Evolutionary conservation across 139 green algal genomes (phyloP), one percentile per base, ranked within the genome.

Genomic region (Picochlorum costavermella): DNA sequence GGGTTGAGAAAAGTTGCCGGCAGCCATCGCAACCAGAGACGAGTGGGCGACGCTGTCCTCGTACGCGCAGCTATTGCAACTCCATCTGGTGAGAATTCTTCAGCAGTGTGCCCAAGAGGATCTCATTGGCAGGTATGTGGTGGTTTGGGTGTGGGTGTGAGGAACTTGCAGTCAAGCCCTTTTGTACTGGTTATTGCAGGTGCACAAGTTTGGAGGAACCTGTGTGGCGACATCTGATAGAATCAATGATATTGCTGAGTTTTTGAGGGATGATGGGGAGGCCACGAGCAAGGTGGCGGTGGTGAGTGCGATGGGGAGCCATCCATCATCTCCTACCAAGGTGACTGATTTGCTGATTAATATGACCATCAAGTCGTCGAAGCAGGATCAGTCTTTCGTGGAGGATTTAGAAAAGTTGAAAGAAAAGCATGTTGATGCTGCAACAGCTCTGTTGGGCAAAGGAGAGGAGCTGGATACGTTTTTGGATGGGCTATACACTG

Each of bases 121-220:
- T 33, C 23, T 30, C 20, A 59, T 59, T 33, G 25, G 50, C 50
- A 59, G 20, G 50, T 59, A 33, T 33, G 50, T 59, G 2, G 8
- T 40, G 8, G 33, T 59, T 59, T 20, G n/a, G 25, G 31, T 37
- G 50, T 16, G 12, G 6, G 25, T 59, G 25, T 20, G 20, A 30
- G 5, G 28, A 4, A 30, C 12, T 59, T 33, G 25, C 46, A 23
- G 20, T 8, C 46, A 53, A 28, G 11, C 46, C 6, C 20, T 23
- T 59, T 73, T 75, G 13, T 77, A 83, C 25, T 16, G 61, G 3
- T 68, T 85, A 16, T 92, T 83, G 84, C 56, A 84, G 58, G 76
- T 92, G 23, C 92, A 96, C 76, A 98, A 98, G 74, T 98, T 98
- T 62, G 92, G 92, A 30, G 92, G 92, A 30, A 98, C 93, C 10